Conservation (phyloP, 2,329 filamentous ascomycete species). For the Alternaria alternata region DNA sequence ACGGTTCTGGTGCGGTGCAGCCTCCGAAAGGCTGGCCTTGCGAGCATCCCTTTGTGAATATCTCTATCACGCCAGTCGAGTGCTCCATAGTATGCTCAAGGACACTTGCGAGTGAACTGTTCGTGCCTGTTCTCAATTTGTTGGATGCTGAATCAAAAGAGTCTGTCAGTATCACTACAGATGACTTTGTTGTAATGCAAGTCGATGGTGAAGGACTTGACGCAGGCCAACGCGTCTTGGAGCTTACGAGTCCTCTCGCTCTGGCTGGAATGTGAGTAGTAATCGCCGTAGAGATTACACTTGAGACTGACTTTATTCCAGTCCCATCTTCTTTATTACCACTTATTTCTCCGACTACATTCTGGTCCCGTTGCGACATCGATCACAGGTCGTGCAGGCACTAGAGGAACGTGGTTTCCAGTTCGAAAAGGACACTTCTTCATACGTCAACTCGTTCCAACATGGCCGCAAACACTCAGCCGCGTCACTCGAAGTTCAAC, state of each 20-base stretch:
- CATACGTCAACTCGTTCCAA: slow-evolving; percentile 67
- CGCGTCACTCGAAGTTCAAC: slow-evolving; percentile 56
- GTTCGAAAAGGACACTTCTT: slow-evolving; percentile 71
- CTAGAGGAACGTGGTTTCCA: slow-evolving; percentile 83
- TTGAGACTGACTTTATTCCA: slow-evolving; percentile 37
- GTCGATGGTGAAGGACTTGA: slow-evolving; percentile 91
- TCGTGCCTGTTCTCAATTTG: slow-evolving; percentile 72
- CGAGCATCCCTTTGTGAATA: slow-evolving; percentile 85
- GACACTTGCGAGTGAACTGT: slow-evolving; percentile 75
- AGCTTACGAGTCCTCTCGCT: slow-evolving; percentile 88
- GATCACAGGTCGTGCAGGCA: slow-evolving; percentile 76
- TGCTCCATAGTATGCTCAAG: slow-evolving; percentile 90
- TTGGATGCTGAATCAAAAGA: slow-evolving; percentile 60
- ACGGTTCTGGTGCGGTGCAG: slow-evolving; percentile 44
- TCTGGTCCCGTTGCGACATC: slow-evolving; percentile 80
- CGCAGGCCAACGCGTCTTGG: slow-evolving; percentile 88
- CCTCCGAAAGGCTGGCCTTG: slow-evolving; percentile 55
- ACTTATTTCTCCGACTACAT: slow-evolving; percentile 99
- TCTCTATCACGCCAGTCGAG: slow-evolving; percentile 90
- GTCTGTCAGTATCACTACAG: slow-evolving; percentile 75
- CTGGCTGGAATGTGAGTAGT: slow-evolving; percentile 78
- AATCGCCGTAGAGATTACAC: neutral
- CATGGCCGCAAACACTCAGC: slow-evolving; percentile 57
- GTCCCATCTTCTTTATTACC: slow-evolving; percentile 96
- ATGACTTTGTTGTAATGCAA: slow-evolving; percentile 87